phyloP scores from a whole-genome alignment of 768 basidiomycete species.

The Amanita phalloides region DNA sequence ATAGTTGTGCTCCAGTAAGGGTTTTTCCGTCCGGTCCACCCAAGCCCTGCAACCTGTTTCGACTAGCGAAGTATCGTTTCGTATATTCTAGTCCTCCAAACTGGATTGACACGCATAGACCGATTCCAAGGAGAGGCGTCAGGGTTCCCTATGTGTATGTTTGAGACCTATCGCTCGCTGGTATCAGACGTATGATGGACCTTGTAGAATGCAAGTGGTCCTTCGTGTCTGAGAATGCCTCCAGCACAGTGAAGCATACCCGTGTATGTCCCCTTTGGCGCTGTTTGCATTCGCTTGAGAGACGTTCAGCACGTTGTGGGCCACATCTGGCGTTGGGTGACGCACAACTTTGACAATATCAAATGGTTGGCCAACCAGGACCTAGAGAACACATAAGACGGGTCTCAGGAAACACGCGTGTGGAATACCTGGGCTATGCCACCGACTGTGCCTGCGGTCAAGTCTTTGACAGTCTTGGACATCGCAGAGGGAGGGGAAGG shows the following conservation, averaged over 20 bases:
- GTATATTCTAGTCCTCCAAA: conserved; percentile 83
- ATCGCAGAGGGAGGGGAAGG: conserved; percentile 15
- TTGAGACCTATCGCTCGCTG: conserved; percentile 1
- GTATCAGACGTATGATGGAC: conserved; percentile 22
- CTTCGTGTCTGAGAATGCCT: conserved; percentile 86
- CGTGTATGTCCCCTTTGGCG: conserved; percentile 78
- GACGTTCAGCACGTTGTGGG: not conserved
- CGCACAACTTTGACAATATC: conserved; percentile 95
- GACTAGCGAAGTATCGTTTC: conserved; percentile 66
- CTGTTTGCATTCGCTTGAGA: conserved; percentile 84
- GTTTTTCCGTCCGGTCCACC: conserved; percentile 59
- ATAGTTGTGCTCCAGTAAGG: conserved; percentile 55
- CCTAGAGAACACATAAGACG: conserved; percentile 29
- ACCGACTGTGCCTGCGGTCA: conserved; percentile 85
- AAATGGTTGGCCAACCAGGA: conserved; percentile 89
- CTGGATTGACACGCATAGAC: conserved; percentile 92
- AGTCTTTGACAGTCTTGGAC: conserved; percentile 73
- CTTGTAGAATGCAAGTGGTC: conserved; percentile 94
- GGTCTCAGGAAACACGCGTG: conserved; percentile 5
- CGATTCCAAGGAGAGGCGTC: conserved; percentile 85
- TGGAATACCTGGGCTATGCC: conserved; percentile 70
- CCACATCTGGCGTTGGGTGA: conserved; percentile 11
- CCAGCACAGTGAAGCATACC: conserved; percentile 86
- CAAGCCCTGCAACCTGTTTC: conserved; percentile 44
- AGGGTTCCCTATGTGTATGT: conserved; percentile 60